Evolutionary conservation across 2,329 filamentous ascomycete species (phyloP).

Genomic region (Camillea tinctor): DNA sequence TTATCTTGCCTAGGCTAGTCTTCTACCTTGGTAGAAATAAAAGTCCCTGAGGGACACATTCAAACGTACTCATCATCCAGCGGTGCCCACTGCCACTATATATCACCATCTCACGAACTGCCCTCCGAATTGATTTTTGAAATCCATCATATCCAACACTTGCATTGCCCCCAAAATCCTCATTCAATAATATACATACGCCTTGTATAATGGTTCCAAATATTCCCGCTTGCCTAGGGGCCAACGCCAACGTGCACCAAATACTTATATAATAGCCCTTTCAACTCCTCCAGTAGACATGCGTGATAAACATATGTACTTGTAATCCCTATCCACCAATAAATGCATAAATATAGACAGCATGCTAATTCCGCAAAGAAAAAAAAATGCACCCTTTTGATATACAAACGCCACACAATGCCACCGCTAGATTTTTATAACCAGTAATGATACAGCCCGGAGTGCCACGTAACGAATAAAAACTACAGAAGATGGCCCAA

Average conservation of each 20-base stretch:
- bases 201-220: neutral
- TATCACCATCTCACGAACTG: neutral
- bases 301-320: neutral
- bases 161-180: neutral
- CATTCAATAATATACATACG: neutral
- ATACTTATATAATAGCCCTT: neutral
- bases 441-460: neutral
- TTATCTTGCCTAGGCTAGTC: neutral
- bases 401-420: neutral
- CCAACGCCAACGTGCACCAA: neutral
- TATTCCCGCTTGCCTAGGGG: neutral
- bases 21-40: neutral
- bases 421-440: neutral
- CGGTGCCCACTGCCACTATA: neutral
- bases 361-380: neutral
- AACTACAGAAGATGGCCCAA: slow-evolving; percentile 7
- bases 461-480: slow-evolving; percentile 16
- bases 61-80: neutral
- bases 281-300: neutral
- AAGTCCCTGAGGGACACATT: neutral
- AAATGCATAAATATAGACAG: neutral
- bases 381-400: neutral
- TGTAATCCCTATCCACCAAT: neutral
- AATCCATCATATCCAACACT: neutral
- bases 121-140: neutral